Evolutionary conservation across 208 protist genomes (phyloP), one percentile per base, ranked within the genome.

Genomic region (Wallacemonas sp.): DNA sequence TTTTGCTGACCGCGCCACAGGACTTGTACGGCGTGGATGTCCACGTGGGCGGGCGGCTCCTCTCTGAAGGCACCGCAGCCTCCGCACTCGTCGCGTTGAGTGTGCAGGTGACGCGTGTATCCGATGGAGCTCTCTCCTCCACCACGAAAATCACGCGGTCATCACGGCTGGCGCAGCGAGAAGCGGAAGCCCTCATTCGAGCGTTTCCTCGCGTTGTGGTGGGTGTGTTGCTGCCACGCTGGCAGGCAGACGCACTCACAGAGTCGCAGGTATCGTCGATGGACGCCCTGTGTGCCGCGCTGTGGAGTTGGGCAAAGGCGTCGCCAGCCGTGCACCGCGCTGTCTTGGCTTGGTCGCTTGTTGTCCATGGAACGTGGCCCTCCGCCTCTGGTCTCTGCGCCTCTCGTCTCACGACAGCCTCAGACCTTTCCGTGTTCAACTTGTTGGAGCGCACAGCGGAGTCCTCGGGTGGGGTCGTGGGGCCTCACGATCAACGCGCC

Each of bases 261-360:
- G 31, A 9, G 6, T 9, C 3, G 6, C 3, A 34, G 24, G 26
- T 39, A 2, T 15, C 51, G 5, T 26, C 28, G 3, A 38, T 58
- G 51, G 51, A 58, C 28, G 36, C 14, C 0, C 51, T 58, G 30
- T 58, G 26, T 21, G 30, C 51, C 6, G 3, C 4, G 14, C 22
- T 58, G 51, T 58, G 51, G 56, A 47, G 14, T 4, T 22, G 41
- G 4, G n/a, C 54, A 60, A n/a, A 19, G 12, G 21, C n/a, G 9
- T n/a, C 56, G 5, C 11, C 30, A n/a, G 54, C 54, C 21, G 54
- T 44, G n/a, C 56, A 49, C 21, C 56, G 56, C 38, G 56, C 56
- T 6, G 56, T 22, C 14, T 14, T 62, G 56, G 1, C 38, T 12
- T 62, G 56, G 56, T 62, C 19, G 14, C 9, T 62, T n/a, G 56